A percentile compares a stretch with the other conserved stretches of the same genome.
These are phyloP conservation scores for Colletotrichum viniferum DNA, from an alignment of 2,329 filamentous ascomycete genomes.

Conservation along the genomic window DNA sequence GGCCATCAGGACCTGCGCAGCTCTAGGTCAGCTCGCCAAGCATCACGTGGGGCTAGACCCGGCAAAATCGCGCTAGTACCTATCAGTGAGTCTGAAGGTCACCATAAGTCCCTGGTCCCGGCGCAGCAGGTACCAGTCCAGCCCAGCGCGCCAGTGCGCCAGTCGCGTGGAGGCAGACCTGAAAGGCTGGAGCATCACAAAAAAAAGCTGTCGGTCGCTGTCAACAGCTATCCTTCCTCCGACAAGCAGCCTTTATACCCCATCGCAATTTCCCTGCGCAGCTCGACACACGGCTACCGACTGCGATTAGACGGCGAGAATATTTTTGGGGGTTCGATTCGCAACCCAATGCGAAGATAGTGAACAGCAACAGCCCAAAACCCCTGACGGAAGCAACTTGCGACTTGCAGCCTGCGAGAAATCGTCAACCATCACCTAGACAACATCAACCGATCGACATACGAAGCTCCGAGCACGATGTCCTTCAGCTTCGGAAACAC, in stretches of 20 bases:
- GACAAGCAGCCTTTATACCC: background rate
- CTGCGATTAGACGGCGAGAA: background rate
- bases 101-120: constrained; percentile 3
- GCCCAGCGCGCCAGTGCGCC: background rate
- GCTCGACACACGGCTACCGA: background rate
- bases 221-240: constrained; percentile 1
- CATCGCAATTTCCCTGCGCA: background rate
- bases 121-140: background rate
- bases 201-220: constrained; percentile 16
- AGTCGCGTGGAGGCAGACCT: constrained; percentile 19
- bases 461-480: constrained; percentile 30
- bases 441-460: background rate
- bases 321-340: background rate
- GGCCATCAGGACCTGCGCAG: background rate
- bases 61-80: constrained; percentile 13
- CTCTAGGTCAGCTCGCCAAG: background rate
- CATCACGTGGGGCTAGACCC: constrained; percentile 18
- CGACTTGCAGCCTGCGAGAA: background rate
- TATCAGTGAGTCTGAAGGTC: background rate
- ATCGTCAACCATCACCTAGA: background rate
- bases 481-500: constrained; percentile 42
- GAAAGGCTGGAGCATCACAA: constrained; percentile 21
- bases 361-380: background rate
- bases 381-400: background rate
- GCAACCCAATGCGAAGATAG: constrained; percentile 14